Evolutionary conservation across 306 rosid genomes (phyloP), one percentile per base, ranked within the genome.

Genomic region (Hippophae rhamnoides): DNA sequence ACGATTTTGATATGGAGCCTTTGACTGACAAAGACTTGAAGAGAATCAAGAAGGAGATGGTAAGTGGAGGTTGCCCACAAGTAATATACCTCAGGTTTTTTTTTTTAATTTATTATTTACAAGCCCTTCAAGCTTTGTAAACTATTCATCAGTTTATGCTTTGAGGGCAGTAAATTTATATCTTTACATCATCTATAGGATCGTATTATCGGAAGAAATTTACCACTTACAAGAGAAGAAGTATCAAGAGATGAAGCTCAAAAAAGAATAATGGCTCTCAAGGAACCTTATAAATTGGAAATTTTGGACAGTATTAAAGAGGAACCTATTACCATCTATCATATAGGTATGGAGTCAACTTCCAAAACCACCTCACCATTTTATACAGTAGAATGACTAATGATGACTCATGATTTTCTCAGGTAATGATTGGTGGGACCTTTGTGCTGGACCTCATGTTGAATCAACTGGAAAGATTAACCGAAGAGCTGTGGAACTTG

Each of bases 381-480:
- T 31, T 7, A 38, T n/a, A 3, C 7, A 9, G 40, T 48, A 11
- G 13, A 46, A 47, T 41, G 7, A 11, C 14, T 14, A 26, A 47
- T 8, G n/a, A 31, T 31, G 38, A 31, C 38, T 18, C 13, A 14
- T 72, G 13, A 3, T 64, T 63, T 58, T 68, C 66, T 26, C 64
- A 92, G 98, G 98, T 1, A 52, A 77, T 57, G 94, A 92, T 52
- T 92, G 96, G 99, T 92, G 99, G 99, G 99, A 92, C 75, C 95
- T 92, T 45, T 92, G 99, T 71, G 96, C 95, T 60, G 99, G 99
- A 54, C 98, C 98, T 61, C 98, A 92, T 73, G 96, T 92, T 69
- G 90, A 82, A 75, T 68, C 87, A 43, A 92, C 99, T 60, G 99
- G 99, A 50, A 86, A 76, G 61, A 92, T 92, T 42, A 83, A 84